Evolutionary conservation across 78 protist genomes (phyloP).

Genomic region (Mantamonas sphyraenae): DNA sequence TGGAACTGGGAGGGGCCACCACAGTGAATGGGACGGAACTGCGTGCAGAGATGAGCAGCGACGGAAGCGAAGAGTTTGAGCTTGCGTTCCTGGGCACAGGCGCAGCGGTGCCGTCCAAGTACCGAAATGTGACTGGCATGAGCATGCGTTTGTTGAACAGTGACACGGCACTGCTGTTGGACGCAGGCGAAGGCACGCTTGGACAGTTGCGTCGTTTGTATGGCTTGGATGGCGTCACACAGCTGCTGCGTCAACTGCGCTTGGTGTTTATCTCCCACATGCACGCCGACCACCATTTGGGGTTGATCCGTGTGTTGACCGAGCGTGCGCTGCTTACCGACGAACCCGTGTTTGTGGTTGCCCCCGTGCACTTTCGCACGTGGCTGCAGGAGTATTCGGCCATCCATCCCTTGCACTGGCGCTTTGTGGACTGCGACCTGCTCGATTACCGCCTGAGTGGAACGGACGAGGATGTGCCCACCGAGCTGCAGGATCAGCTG

Average conservation of each 20-base stretch:
- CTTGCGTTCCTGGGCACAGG: constrained; percentile 89
- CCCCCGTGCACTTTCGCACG: background rate
- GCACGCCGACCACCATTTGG: constrained; percentile 97
- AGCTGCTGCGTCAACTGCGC: constrained; percentile 1
- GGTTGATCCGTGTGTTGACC: constrained; percentile 34
- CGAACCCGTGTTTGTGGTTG: too few relatives aligned
- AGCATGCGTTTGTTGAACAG: background rate
- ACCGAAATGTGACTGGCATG: constrained; percentile 51
- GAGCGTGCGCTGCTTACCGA: too few relatives aligned
- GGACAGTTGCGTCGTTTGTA: constrained; percentile 67
- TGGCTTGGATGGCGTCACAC: constrained; percentile 37
- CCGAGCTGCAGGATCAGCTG: too few relatives aligned
- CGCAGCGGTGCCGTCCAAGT: constrained; percentile 74
- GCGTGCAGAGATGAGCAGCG: background rate
- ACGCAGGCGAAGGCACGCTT: constrained; percentile 88
- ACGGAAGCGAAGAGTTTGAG: background rate
- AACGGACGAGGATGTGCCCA: too few relatives aligned
- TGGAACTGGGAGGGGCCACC: background rate
- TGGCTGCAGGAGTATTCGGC: background rate
- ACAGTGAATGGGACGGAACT: background rate
- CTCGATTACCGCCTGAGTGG: background rate
- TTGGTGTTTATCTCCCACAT: constrained; percentile 83
- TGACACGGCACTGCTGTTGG: constrained; percentile 50
- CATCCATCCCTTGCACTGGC: background rate
- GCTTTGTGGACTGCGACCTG: background rate